Evolutionary conservation across 169 alveolate genomes (phyloP).

Genomic region (Plasmodium yoelii): DNA sequence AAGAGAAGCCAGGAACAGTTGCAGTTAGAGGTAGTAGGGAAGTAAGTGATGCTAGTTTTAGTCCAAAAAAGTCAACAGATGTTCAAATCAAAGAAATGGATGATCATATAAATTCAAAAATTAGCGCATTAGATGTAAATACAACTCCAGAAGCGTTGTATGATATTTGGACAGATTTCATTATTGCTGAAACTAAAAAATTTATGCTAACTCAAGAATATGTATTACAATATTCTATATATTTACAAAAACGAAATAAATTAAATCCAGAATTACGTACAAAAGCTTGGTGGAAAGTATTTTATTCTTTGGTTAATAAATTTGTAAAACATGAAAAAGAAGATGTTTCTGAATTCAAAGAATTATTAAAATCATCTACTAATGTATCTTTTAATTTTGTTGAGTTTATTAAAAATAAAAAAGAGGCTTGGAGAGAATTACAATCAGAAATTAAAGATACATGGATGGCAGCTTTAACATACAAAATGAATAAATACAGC

Average conservation of each 20-base stretch:
- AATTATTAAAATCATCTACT: too few species aligned
- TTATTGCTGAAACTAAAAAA: constrained; percentile 26
- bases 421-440: constrained; percentile 24
- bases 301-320: constrained; percentile 26
- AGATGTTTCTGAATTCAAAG: constrained; percentile 12
- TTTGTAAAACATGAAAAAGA: constrained; percentile 27
- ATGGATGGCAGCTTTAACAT: constrained; percentile 50
- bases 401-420: constrained; percentile 14
- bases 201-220: constrained; percentile 45
- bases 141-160: constrained; percentile 24
- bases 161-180: constrained; percentile 12
- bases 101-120: constrained; percentile 13
- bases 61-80: neutral
- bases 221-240: constrained; percentile 20
- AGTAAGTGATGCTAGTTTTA: too few species aligned
- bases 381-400: constrained; percentile 1
- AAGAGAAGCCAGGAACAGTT: too few species aligned
- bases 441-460: constrained; percentile 9
- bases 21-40: too few species aligned
- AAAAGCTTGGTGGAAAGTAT: constrained; percentile 61
- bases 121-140: neutral
- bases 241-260: constrained; percentile 15
- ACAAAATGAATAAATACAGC: constrained; percentile 56
- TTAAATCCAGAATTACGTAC: constrained; percentile 24
- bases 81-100: constrained; percentile 13